A percentile compares a stretch with the other conserved stretches of the same genome.
phyloP scores from a whole-genome alignment of 2,329 filamentous ascomycete species.

The Aspergillus sp. region DNA sequence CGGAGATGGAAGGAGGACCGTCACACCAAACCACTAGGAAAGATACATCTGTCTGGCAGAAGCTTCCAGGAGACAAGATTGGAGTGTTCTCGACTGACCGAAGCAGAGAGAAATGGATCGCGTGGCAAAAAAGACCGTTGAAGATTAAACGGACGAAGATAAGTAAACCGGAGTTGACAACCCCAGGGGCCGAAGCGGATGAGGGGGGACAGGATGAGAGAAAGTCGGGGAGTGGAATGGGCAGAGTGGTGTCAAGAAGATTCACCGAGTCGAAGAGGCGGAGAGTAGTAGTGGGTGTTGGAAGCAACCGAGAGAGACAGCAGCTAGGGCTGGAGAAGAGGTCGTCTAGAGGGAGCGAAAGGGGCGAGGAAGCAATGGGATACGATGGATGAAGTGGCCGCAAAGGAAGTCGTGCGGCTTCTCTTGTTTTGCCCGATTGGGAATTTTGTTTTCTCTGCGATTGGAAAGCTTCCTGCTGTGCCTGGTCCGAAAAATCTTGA shows the following conservation, averaged over 20 bases:
- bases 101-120: neutral
- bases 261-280: neutral
- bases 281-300: neutral
- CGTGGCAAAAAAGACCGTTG: neutral
- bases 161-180: neutral
- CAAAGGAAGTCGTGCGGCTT: constrained; percentile 4
- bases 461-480: neutral
- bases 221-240: neutral
- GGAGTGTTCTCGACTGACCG: too few relatives aligned
- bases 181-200: neutral
- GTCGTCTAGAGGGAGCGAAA: too few relatives aligned
- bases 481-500: neutral
- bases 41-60: constrained; percentile 14
- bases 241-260: too few relatives aligned
- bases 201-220: neutral
- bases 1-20: neutral
- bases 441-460: constrained; percentile 6
- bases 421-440: constrained; percentile 16
- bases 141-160: neutral
- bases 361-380: neutral
- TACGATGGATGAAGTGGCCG: neutral
- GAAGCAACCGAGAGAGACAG: neutral
- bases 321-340: neutral
- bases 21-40: constrained; percentile 6
- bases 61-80: neutral